Conservation (phyloP, 2,329 filamentous ascomycete species). For the Aspergillus clavatus region DNA sequence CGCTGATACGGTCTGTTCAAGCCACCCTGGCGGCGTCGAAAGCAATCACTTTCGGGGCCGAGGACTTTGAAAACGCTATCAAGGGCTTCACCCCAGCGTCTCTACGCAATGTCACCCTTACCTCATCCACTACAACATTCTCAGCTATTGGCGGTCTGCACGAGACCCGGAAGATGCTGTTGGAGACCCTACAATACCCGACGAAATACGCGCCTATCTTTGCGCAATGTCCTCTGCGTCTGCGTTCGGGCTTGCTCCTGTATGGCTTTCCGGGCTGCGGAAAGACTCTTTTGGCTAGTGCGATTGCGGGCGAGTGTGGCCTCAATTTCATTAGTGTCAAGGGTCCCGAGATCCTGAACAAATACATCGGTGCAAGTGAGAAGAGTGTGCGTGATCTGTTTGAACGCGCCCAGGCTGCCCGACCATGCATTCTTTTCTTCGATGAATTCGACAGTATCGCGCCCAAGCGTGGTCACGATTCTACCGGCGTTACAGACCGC, state of each 20-base stretch:
- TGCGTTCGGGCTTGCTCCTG: slow-evolving; percentile 85
- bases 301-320: slow-evolving; percentile 95
- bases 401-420: slow-evolving; percentile 79
- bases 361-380: slow-evolving; percentile 96
- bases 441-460: slow-evolving; percentile 98
- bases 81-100: slow-evolving; percentile 94
- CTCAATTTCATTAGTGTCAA: slow-evolving; percentile 99
- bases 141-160: slow-evolving; percentile 83
- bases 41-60: slow-evolving; percentile 60
- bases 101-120: slow-evolving; percentile 86
- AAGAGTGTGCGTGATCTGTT: slow-evolving; percentile 95
- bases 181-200: slow-evolving; percentile 94
- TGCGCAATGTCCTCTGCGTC: slow-evolving; percentile 86
- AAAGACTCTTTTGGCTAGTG: slow-evolving; percentile 90
- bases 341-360: slow-evolving; percentile 96
- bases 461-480: slow-evolving; percentile 93
- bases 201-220: slow-evolving; percentile 98
- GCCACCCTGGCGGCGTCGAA: slow-evolving; percentile 48
- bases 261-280: slow-evolving; percentile 96
- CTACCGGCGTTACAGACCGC: slow-evolving; percentile 94
- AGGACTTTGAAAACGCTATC: slow-evolving; percentile 78
- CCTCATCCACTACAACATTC: slow-evolving; percentile 89
- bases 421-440: slow-evolving; percentile 94
- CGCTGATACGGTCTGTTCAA: slow-evolving; percentile 75
- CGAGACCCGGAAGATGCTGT: slow-evolving; percentile 80